A percentile compares a stretch with the other conserved stretches of the same genome.
phyloP scores from a whole-genome alignment of 2,329 filamentous ascomycete species.

The Zopfia rhizophila region DNA sequence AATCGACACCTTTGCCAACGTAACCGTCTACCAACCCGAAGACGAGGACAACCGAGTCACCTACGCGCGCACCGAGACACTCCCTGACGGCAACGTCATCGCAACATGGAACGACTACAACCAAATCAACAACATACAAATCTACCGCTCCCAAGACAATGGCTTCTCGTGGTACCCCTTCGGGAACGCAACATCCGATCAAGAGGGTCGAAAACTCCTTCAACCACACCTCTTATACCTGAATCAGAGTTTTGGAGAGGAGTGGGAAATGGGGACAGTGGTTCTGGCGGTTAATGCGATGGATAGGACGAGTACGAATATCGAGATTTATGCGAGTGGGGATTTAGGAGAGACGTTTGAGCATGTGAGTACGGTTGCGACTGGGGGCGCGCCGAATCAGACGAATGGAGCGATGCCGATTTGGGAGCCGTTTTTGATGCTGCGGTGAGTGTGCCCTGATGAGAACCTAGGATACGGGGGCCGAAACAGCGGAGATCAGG shows the following conservation, averaged over 20 bases:
- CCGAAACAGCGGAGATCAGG: no score
- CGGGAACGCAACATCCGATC: conserved; percentile 22
- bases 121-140: conserved; percentile 17
- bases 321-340: conserved; percentile 29
- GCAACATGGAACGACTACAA: conserved; percentile 27
- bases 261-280: conserved; percentile 19
- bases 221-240: conserved; percentile 30
- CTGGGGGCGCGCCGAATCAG: conserved; percentile 23
- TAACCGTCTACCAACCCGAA: conserved; percentile 32
- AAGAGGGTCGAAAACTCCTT: conserved; percentile 20
- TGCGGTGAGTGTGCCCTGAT: conserved; percentile 27
- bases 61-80: conserved; percentile 28
- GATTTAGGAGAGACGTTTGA: conserved; percentile 28
- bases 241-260: conserved; percentile 22
- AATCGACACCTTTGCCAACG: conserved; percentile 32
- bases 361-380: conserved; percentile 23
- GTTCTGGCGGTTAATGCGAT: conserved; percentile 30
- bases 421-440: conserved; percentile 33
- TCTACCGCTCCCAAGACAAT: conserved; percentile 29
- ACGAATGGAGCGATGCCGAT: conserved; percentile 32
- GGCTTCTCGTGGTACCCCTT: conserved; percentile 34
- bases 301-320: conserved; percentile 28
- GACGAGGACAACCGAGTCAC: conserved; percentile 14
- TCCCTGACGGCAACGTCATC: conserved; percentile 30
- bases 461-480: no score